These are phyloP conservation scores for Aspergillus panamensis DNA, from an alignment of 495 filamentous ascomycete genomes.

Conservation along the genomic window DNA sequence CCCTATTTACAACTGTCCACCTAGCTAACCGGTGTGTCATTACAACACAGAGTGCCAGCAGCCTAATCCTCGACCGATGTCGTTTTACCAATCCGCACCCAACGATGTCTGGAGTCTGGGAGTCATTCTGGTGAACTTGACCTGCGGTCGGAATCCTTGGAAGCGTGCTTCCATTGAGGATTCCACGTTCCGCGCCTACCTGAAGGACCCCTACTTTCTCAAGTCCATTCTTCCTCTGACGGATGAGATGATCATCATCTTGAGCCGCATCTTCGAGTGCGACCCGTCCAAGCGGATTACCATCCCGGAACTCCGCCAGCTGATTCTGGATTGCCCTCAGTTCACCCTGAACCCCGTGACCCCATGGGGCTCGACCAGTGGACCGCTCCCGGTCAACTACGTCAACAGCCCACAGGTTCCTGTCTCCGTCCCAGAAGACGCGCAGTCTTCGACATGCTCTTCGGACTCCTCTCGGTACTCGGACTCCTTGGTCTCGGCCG, in stretches of 20 bases:
- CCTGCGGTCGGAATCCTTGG: slow-evolving; percentile 98
- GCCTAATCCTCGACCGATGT: slow-evolving; percentile 67
- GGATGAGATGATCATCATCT: slow-evolving; percentile 80
- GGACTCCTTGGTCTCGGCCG: slow-evolving; percentile 39
- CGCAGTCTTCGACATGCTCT: slow-evolving; percentile 39
- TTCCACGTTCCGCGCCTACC: slow-evolving; percentile 90
- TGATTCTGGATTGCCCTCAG: slow-evolving; percentile 71
- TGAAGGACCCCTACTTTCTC: slow-evolving; percentile 81
- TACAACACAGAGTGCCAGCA: slow-evolving; percentile 81
- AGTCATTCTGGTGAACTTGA: slow-evolving; percentile 95
- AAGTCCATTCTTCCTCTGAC: slow-evolving; percentile 91
- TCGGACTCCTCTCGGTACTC: slow-evolving; percentile 44
- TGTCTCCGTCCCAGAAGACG: slow-evolving; percentile 31
- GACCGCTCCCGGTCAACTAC: slow-evolving; percentile 29
- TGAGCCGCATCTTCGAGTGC: slow-evolving; percentile 84
- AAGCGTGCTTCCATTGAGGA: slow-evolving; percentile 91
- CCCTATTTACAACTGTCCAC: background rate
- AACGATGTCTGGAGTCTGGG: slow-evolving; percentile 99
- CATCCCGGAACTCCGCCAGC: slow-evolving; percentile 72
- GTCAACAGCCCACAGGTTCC: slow-evolving; percentile 29
- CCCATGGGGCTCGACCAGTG: slow-evolving; percentile 31
- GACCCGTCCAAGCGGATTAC: slow-evolving; percentile 83
- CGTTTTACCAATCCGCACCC: slow-evolving; percentile 83
- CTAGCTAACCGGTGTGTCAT: background rate
- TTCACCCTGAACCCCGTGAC: slow-evolving; percentile 58